Evolutionary conservation across 2,329 filamentous ascomycete genomes (phyloP), one percentile per base, ranked within the genome.

Genomic region (Byssochlamys sp.): DNA sequence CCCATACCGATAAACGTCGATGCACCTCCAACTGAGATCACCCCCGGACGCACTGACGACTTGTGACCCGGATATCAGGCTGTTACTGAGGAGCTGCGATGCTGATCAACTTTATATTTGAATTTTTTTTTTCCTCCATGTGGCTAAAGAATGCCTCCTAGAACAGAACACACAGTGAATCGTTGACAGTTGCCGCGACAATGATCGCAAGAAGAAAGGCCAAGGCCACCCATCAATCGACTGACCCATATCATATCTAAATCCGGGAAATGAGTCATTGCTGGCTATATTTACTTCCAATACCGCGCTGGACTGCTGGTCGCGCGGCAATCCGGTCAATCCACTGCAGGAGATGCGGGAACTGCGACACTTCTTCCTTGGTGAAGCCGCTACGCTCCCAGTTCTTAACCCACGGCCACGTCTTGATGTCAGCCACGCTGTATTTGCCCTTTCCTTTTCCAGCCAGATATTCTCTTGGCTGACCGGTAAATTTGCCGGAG

Each of bases 401-500:
- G 4, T 67, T 69, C 63, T 75, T 78, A 35, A 80, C 70, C 78
- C 77, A 81, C 28, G 77, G 71, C 77, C 77, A 81, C 1, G 78
- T 75, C 59, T 77, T 78, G 56, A 82, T 80, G 62, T 82, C 80
- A 9, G 80, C 78, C 25, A 81, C 71, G 19, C 72, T 75, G 66
- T 82, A 83, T 64, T 78, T 81, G n/a, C 81, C 81, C 61, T 77
- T 77, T 1, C 78, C 79, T 9, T 76, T 75, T 0, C 80, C 81
- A 24, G 78, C 80, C 1, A 82, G 70, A 59, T 81, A 83, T 6
- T 83, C 78, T 11, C 77, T 68, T 11, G 75, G 72, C 58, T 77
- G 68, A 12, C 75, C 78, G 1, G 73, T 77, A 64, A 78, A 81
- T 62, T 80, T 80, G 12, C 80, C 80, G 0, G 73, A 77, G 1